These are phyloP conservation scores for Sclerotiophoma versabilis DNA, from an alignment of 2,329 filamentous ascomycete species.

Conservation along the genomic window DNA sequence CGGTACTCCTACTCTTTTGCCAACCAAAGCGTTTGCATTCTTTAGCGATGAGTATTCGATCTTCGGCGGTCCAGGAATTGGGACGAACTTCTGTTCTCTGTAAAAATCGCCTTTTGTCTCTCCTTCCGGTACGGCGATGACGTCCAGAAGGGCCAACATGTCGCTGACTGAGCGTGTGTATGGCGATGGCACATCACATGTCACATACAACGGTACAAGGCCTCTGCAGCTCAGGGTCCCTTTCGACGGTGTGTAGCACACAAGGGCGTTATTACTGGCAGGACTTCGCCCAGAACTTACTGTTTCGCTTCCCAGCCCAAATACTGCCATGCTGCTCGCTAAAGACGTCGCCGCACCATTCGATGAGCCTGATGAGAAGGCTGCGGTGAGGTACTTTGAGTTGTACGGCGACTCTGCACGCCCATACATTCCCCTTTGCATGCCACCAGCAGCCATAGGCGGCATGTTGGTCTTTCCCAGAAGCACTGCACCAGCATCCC, in stretches of 20 bases:
- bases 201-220: conserved; percentile 63
- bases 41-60: conserved; percentile 49
- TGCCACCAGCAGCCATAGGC: conserved; percentile 65
- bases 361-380: conserved; percentile 65
- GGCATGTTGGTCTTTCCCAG: conserved; percentile 67
- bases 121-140: conserved; percentile 56
- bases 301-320: conserved; percentile 64
- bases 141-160: conserved; percentile 58
- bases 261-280: conserved; percentile 63
- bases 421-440: conserved; percentile 64
- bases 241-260: conserved; percentile 64
- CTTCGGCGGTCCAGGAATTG: conserved; percentile 48
- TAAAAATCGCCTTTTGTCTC: conserved; percentile 61
- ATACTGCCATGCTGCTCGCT: conserved; percentile 59
- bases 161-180: conserved; percentile 61
- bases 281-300: conserved; percentile 64
- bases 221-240: conserved; percentile 61
- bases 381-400: conserved; percentile 59
- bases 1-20: conserved; percentile 59
- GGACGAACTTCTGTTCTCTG: conserved; percentile 58
- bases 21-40: conserved; percentile 45
- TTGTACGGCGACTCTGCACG: conserved; percentile 66
- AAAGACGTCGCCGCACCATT: conserved; percentile 63
- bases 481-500: conserved; percentile 59
- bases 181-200: conserved; percentile 63